phyloP scores from a whole-genome alignment of 345 rosid genomes.

The Noccaea caerulescens region DNA sequence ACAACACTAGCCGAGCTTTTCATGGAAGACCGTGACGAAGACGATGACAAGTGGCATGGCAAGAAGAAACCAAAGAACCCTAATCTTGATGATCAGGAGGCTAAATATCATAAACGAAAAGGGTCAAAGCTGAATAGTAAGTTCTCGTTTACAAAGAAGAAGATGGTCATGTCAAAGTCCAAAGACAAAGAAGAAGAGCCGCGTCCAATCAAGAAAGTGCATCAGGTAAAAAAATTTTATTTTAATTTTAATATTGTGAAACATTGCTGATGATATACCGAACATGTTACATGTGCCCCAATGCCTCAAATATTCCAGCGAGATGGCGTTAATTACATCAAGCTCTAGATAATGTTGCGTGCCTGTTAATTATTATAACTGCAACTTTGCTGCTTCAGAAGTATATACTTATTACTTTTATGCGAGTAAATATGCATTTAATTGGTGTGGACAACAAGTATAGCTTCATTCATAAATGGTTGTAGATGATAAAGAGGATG shows the following conservation, averaged over 20 bases:
- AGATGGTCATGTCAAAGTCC: slow-evolving; percentile 59
- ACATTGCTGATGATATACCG: slow-evolving; percentile 5
- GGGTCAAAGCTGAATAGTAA: slow-evolving; percentile 46
- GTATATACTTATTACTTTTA: neutral
- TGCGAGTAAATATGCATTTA: neutral
- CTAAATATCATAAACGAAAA: slow-evolving; percentile 8
- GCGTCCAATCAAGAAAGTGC: slow-evolving; percentile 33
- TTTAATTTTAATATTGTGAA: neutral
- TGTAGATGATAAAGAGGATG: slow-evolving; percentile 83
- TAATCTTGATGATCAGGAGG: slow-evolving; percentile 32
- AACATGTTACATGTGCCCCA: slow-evolving; percentile 33
- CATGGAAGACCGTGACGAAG: slow-evolving; percentile 56
- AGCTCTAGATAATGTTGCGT: slow-evolving; percentile 1
- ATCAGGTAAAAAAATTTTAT: slow-evolving; percentile 32
- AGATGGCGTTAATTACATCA: slow-evolving; percentile 16
- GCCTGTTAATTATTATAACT: slow-evolving; percentile 4
- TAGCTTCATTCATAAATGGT: neutral
- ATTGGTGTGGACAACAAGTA: neutral
- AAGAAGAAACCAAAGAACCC: slow-evolving; percentile 46
- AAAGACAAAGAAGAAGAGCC: slow-evolving; percentile 53
- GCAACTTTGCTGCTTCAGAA: neutral
- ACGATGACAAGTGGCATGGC: neutral
- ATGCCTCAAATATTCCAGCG: slow-evolving; percentile 1
- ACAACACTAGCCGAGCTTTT: slow-evolving; percentile 83
- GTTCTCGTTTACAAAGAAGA: slow-evolving; percentile 69